A percentile compares a stretch with the other conserved stretches of the same genome.
Conservation (phyloP, 164 flowering plant species). For the Umbellularia californica region DNA sequence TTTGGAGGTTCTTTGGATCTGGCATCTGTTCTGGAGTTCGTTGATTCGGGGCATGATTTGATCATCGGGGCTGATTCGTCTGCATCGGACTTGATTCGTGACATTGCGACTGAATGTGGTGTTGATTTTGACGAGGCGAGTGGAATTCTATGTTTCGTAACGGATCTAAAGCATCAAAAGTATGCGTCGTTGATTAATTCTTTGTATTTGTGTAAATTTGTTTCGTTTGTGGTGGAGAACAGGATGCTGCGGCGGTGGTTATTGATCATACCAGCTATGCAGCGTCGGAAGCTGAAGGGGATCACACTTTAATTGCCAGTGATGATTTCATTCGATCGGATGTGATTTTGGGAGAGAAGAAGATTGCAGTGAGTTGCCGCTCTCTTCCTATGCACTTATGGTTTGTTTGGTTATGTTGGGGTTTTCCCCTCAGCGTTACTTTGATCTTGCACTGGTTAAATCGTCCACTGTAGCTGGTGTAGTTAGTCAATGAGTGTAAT, state of each 20-base stretch:
- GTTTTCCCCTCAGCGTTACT: background rate
- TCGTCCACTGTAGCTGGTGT: background rate
- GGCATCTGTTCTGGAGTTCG: conserved; percentile 68
- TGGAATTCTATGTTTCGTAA: background rate
- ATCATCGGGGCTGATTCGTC: conserved; percentile 68
- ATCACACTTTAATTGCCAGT: conserved; percentile 83
- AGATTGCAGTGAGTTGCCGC: conserved; percentile 37
- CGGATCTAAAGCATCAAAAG: too few relatives aligned
- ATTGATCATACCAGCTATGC: conserved; percentile 90
- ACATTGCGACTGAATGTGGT: conserved; percentile 83
- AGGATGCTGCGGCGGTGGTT: conserved; percentile 79
- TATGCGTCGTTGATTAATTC: background rate
- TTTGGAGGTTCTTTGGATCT: conserved; percentile 79
- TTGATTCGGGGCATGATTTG: conserved; percentile 86
- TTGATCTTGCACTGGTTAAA: background rate
- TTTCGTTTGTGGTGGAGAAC: background rate
- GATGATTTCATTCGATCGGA: conserved; percentile 68
- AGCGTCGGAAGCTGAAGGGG: conserved; percentile 66
- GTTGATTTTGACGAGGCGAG: conserved; percentile 94
- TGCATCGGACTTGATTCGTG: conserved; percentile 81
- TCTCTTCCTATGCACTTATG: background rate
- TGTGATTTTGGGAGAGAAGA: conserved; percentile 54
- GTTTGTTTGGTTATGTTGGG: background rate
- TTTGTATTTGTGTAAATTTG: background rate
- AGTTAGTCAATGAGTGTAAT: background rate